Conservation (phyloP, 2,329 filamentous ascomycete species). For the Triangularia verruculosa region DNA sequence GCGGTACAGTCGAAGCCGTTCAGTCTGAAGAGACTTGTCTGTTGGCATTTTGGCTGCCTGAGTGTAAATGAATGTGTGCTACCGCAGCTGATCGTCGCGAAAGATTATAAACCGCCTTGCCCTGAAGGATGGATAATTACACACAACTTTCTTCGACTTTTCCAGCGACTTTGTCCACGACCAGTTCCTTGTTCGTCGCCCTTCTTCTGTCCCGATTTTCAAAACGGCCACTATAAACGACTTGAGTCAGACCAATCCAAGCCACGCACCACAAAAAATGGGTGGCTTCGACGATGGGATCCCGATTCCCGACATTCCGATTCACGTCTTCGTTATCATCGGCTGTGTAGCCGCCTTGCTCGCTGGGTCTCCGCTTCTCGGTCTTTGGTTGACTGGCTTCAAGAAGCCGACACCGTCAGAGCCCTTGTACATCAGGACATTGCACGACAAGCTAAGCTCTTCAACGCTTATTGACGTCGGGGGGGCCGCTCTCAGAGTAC, state of each 20-base stretch:
- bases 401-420: constrained; percentile 1
- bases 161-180: neutral
- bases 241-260: neutral
- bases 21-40: neutral
- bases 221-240: neutral
- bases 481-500: neutral
- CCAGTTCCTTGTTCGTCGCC: neutral
- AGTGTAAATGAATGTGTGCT: neutral
- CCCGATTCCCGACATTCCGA: constrained; percentile 5
- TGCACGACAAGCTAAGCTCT: neutral
- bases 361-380: constrained; percentile 7
- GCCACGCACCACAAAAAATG: constrained; percentile 3
- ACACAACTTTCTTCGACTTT: neutral
- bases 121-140: neutral
- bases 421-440: neutral
- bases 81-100: neutral
- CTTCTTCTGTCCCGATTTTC: no score
- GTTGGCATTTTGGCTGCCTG: neutral
- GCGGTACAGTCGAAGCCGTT: neutral
- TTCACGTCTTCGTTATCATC: constrained; percentile 13
- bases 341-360: constrained; percentile 7
- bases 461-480: neutral
- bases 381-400: constrained; percentile 15
- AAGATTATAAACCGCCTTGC: neutral
- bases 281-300: neutral